Percentiles rank a stretch among this genome's conserved stretches.
phyloP scores from a whole-genome alignment of 2,329 filamentous ascomycete genomes.

The Colletotrichum lini region DNA sequence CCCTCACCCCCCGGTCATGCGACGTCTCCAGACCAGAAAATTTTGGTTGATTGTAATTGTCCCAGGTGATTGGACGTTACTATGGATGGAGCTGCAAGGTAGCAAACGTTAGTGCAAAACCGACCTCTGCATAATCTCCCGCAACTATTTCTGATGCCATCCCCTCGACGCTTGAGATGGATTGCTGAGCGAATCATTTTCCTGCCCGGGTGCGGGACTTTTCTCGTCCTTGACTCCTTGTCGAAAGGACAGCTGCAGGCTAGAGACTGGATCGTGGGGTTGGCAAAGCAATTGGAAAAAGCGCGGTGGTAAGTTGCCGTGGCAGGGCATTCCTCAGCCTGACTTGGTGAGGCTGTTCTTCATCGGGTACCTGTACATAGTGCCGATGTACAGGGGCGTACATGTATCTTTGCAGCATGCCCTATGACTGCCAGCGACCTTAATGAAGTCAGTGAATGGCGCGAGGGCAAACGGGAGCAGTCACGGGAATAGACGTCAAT shows the following conservation, averaged over 20 bases:
- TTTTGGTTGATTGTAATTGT: constrained; percentile 33
- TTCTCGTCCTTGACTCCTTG: neutral
- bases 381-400: no score
- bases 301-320: neutral
- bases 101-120: constrained; percentile 9
- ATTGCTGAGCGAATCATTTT: constrained; percentile 1
- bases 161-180: neutral
- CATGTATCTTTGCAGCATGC: no score
- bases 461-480: neutral
- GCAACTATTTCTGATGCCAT: constrained; percentile 3
- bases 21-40: constrained; percentile 33
- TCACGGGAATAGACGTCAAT: constrained; percentile 6
- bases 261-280: constrained; percentile 10
- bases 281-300: constrained; percentile 8
- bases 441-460: constrained; percentile 1
- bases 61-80: constrained; percentile 32
- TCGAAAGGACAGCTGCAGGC: neutral
- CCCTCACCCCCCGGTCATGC: neutral
- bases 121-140: constrained; percentile 14
- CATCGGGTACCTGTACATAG: no score
- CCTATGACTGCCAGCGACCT: neutral
- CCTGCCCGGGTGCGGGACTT: constrained; percentile 13
- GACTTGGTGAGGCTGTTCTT: no score
- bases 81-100: constrained; percentile 6
- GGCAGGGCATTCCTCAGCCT: neutral